phyloP scores from a whole-genome alignment of 352 stramenopile species.

The Globisporangium apiculatum region DNA sequence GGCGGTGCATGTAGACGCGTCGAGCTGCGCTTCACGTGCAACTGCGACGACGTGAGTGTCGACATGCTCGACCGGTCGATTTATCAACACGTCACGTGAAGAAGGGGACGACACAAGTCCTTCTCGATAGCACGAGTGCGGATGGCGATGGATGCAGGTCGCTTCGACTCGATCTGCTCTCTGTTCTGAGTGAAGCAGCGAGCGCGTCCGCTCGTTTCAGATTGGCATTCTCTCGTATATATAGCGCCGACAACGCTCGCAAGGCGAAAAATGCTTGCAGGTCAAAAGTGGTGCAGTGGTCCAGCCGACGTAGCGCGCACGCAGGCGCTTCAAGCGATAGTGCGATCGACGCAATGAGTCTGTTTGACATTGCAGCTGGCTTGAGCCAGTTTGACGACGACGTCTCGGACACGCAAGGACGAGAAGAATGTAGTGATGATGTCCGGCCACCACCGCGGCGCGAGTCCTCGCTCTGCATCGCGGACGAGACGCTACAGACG shows the following conservation, averaged over 20 bases:
- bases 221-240: too few species aligned
- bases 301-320: too few species aligned
- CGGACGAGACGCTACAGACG: conserved; percentile 45
- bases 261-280: too few species aligned
- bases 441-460: not conserved
- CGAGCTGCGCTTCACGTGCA: conserved; percentile 73
- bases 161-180: too few species aligned
- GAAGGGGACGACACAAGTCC: too few species aligned
- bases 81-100: not conserved
- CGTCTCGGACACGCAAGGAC: not conserved
- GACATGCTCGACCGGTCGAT: conserved; percentile 32
- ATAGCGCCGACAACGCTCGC: too few species aligned
- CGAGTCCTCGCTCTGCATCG: conserved; percentile 28
- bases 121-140: too few species aligned
- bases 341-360: conserved; percentile 26
- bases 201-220: too few species aligned
- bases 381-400: conserved; percentile 30
- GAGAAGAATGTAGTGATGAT: not conserved
- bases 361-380: conserved; percentile 52
- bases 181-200: too few species aligned
- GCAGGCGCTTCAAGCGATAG: not conserved
- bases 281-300: too few species aligned
- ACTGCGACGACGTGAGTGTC: conserved; percentile 67
- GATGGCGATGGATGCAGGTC: too few species aligned
- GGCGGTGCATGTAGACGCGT: conserved; percentile 65